phyloP scores from a whole-genome alignment of 768 basidiomycete genomes.

The Mycena polygramma region DNA sequence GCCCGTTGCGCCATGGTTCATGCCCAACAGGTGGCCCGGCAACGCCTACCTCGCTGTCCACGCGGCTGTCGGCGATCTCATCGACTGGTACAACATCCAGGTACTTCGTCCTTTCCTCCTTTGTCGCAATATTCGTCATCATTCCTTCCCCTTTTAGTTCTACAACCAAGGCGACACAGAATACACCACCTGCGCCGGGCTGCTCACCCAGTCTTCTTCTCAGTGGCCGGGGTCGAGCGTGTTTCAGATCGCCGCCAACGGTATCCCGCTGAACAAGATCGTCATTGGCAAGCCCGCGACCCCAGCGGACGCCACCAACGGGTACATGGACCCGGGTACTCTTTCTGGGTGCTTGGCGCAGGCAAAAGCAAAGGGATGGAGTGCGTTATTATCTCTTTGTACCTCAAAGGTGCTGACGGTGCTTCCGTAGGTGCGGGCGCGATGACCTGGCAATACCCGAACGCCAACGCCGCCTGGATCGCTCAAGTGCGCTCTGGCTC shows the following conservation, averaged over 20 bases:
- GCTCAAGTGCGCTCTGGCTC: conserved; percentile 45
- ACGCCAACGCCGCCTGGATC: conserved; percentile 57
- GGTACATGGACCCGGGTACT: conserved; percentile 69
- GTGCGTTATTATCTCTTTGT: too few relatives aligned
- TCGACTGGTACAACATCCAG: conserved; percentile 76
- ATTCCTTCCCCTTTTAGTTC: conserved; percentile 44
- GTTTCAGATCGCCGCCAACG: conserved; percentile 69
- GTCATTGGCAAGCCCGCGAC: conserved; percentile 82
- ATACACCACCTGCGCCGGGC: conserved; percentile 71
- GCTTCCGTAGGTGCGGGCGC: conserved; percentile 53
- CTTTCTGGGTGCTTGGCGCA: conserved; percentile 71
- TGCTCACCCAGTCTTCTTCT: conserved; percentile 69
- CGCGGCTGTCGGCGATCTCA: conserved; percentile 63
- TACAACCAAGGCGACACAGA: conserved; percentile 70
- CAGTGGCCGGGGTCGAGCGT: conserved; percentile 72
- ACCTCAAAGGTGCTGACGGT: too few relatives aligned
- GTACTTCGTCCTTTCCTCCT: conserved; percentile 47
- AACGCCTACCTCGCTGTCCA: conserved; percentile 41
- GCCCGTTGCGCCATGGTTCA: conserved; percentile 41
- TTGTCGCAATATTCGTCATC: conserved; percentile 11
- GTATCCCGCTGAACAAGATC: conserved; percentile 71
- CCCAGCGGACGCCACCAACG: conserved; percentile 64
- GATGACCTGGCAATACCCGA: conserved; percentile 53
- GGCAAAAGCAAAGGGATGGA: conserved; percentile 76
- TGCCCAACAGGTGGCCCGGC: conserved; percentile 15